A percentile compares a stretch with the other conserved stretches of the same genome.
Evolutionary conservation across 192 early-diverging fungal genomes (phyloP).

Genomic region (Coemansia sp.): DNA sequence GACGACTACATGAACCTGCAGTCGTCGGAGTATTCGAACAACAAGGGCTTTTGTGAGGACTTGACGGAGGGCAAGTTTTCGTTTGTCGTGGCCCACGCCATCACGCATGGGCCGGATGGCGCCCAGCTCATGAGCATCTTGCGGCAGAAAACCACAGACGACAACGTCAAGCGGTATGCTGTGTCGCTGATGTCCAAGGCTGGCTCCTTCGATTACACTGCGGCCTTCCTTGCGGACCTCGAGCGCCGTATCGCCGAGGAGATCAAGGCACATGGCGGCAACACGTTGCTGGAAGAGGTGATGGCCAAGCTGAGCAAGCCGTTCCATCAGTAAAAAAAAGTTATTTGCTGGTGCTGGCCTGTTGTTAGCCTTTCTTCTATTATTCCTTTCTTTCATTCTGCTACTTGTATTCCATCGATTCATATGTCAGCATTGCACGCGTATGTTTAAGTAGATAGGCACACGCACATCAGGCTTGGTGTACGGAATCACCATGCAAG

Average conservation of each 20-base stretch:
- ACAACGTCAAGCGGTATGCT: constrained; percentile 85
- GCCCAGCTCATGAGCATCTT: constrained; percentile 83
- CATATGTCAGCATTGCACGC: too few relatives aligned
- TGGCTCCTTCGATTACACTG: constrained; percentile 78
- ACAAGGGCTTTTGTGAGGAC: constrained; percentile 99
- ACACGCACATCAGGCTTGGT: too few relatives aligned
- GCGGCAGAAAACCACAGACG: constrained; percentile 76
- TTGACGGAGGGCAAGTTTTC: constrained; percentile 99
- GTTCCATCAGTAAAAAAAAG: constrained; percentile 5
- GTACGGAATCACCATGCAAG: too few relatives aligned
- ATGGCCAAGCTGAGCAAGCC: constrained; percentile 52
- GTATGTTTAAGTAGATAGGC: too few relatives aligned
- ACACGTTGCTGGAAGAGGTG: constrained; percentile 58
- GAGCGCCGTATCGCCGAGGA: constrained; percentile 65
- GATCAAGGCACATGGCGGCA: constrained; percentile 77
- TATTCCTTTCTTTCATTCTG: not conserved
- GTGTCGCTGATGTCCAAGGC: constrained; percentile 77
- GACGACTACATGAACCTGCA: constrained; percentile 97
- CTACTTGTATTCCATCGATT: too few relatives aligned
- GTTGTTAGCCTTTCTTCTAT: not conserved
- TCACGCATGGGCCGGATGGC: constrained; percentile 54
- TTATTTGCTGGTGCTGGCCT: not conserved
- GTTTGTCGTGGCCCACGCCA: constrained; percentile 89
- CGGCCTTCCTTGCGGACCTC: constrained; percentile 59
- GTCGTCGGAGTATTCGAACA: constrained; percentile 81